Conservation (phyloP, 805 yeast genomes). For the Kregervanrija pseudodelftensis region DNA sequence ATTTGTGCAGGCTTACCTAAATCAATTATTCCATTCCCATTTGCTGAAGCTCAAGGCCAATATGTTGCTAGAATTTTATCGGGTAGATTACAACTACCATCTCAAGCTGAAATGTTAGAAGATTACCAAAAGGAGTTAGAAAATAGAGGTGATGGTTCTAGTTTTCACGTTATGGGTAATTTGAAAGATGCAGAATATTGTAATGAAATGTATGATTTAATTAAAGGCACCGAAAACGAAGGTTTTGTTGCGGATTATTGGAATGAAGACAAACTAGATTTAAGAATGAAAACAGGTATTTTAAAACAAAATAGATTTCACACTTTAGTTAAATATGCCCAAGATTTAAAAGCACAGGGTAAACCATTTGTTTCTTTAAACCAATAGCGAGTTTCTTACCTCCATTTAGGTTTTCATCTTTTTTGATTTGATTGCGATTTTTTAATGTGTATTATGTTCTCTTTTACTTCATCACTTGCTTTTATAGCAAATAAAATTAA, state of each 20-base stretch:
- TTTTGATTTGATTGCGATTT: neutral
- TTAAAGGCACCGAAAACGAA: conserved; percentile 28
- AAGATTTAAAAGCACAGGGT: conserved; percentile 16
- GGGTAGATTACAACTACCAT: conserved; percentile 37
- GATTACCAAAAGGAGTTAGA: conserved; percentile 29
- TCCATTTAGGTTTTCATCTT: neutral
- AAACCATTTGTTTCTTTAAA: conserved; percentile 16
- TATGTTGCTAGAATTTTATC: conserved; percentile 34
- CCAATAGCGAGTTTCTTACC: conserved; percentile 1
- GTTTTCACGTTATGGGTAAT: conserved; percentile 44
- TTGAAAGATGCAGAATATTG: conserved; percentile 59
- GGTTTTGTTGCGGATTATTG: conserved; percentile 28
- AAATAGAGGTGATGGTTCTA: conserved; percentile 38
- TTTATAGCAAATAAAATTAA: too few relatives aligned
- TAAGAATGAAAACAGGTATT: conserved; percentile 21
- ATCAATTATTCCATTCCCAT: conserved; percentile 44
- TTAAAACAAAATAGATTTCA: conserved; percentile 23
- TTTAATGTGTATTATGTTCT: too few relatives aligned
- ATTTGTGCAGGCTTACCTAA: conserved; percentile 36
- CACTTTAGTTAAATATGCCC: conserved; percentile 23
- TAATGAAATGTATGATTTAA: conserved; percentile 34
- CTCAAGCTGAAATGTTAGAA: conserved; percentile 28
- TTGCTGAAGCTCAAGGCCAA: conserved; percentile 42
- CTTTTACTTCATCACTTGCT: too few relatives aligned
- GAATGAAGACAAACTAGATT: conserved; percentile 20